Evolutionary conservation across 306 rosid species (phyloP), one percentile per base, ranked within the genome.

Genomic region (Citrullus amarus): DNA sequence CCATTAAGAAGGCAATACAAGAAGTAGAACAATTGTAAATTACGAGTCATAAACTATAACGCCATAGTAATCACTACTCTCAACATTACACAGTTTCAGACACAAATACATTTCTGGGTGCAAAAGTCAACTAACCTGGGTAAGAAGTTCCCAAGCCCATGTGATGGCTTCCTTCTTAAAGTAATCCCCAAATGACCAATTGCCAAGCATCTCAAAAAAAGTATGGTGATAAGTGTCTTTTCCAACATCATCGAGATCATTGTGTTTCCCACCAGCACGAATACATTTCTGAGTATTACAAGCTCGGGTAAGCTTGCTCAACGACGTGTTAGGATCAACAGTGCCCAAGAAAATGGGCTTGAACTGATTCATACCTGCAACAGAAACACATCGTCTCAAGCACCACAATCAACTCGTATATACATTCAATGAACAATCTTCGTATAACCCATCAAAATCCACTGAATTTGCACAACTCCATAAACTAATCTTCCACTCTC

Each of bases 151-250:
- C 99, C 97, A 95, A 41, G 91, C 97, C 97, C 97, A 95, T 79
- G 75, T 79, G 73, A 95, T 95, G 82, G 97, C 99, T 79, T 92
- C 97, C 57, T 41, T 77, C 85, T 95, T 92, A 56, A 95, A 95
- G 88, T 95, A 95, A 82, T 95, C 98, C 48, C 97, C 97, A 34
- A 95, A 95, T 1, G 99, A 95, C 99, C 99, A 95, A 66, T 95
- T 95, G 2, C 99, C 99, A 75, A 95, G 87, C 99, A 95, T 95
- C 84, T 95, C 99, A 79, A 95, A 95, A 86, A 95, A 95, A 48
- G 99, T 95, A 70, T 95, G 99, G 82, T 95, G 99, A 82, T 95
- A 95, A 9, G 99, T 95, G 86, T 95, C 99, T 80, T 95, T 95
- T 76, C 99, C 99, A 4, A 95, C 99, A 4, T 95, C 99, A 58